These are phyloP conservation scores for Trametes pubescens DNA, from an alignment of 1,284 basidiomycete genomes.

Conservation along the genomic window DNA sequence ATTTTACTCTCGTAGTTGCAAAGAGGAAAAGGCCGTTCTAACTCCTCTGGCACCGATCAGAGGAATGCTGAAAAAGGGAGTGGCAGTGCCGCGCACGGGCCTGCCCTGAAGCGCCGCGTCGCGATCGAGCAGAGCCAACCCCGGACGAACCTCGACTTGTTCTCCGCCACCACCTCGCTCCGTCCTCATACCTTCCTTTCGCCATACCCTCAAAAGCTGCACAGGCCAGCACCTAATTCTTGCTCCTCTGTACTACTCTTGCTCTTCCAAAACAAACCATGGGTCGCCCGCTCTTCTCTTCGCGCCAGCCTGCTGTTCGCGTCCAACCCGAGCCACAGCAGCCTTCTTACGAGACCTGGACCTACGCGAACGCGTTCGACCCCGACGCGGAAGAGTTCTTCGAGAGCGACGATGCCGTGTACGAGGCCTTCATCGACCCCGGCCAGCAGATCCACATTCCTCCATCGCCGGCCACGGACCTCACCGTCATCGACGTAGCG, in stretches of 20 bases:
- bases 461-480: constrained; percentile 14
- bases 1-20: too few species aligned
- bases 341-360: constrained; percentile 64
- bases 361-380: constrained; percentile 72
- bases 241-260: constrained; percentile 34
- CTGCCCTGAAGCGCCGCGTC: constrained; percentile 35
- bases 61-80: constrained; percentile 17
- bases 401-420: constrained; percentile 61
- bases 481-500: constrained; percentile 22
- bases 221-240: constrained; percentile 35
- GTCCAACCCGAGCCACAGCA: constrained; percentile 55
- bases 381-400: constrained; percentile 85
- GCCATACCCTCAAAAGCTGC: constrained; percentile 43
- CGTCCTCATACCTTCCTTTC: constrained; percentile 26
- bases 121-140: constrained; percentile 6
- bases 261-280: constrained; percentile 45
- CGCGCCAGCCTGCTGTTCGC: constrained; percentile 56
- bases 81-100: constrained; percentile 33
- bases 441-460: constrained; percentile 35
- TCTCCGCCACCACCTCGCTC: constrained; percentile 25
- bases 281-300: constrained; percentile 75
- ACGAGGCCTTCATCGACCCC: constrained; percentile 69
- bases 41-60: constrained; percentile 22
- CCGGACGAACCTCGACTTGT: constrained; percentile 15
- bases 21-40: constrained; percentile 21